Evolutionary conservation across 2,329 filamentous ascomycete genomes (phyloP), one percentile per base, ranked within the genome.

Genomic region (Ramularia collo-cygni): DNA sequence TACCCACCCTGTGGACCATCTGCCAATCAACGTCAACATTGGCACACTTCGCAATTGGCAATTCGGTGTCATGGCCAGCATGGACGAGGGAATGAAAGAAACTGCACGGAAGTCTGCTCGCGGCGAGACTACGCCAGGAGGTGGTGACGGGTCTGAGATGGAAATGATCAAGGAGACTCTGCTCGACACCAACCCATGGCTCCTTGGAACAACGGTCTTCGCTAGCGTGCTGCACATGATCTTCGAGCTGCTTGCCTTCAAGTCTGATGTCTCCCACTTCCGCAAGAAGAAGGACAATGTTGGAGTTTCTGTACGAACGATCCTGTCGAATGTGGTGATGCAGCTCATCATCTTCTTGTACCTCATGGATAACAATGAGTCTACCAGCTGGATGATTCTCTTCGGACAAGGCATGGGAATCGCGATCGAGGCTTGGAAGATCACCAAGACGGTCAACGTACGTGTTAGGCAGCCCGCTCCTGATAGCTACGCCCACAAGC

Each of bases 221-320:
- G 92, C 94, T 53, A 89, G 80, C 49, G 75, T 98, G 42, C 74
- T 92, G 28, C 92, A 98, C 67, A 88, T 95, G 75, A 71, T 98
- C 53, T 90, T 98, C 49, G 92, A 98, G 66, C 89, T 85, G 58
- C 76, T 98, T 24, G 92, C 92, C 2, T 98, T 98, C 70, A 95
- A 94, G 58, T 95, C 84, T 60, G 92, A 98, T 61, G 95, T 98
- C 61, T 73, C 88, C 35, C 92, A 98, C 67, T 98, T 92, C 79
- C 86, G 89, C 61, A 95, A 96, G 72, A 98, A 98, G 82, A 98
- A 98, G 74, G 93, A 96, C 69, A 92, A 95, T 43, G 85, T 98
- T 18, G 92, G 92, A 48, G 94, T 95, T 32, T 95, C 89, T 1
- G 84, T 98, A 44, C 87, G 92, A 42, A 93, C 90, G 21, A 98